Evolutionary conservation across 805 yeast genomes (phyloP).

Genomic region (Zygosaccharomyces siamensis): DNA sequence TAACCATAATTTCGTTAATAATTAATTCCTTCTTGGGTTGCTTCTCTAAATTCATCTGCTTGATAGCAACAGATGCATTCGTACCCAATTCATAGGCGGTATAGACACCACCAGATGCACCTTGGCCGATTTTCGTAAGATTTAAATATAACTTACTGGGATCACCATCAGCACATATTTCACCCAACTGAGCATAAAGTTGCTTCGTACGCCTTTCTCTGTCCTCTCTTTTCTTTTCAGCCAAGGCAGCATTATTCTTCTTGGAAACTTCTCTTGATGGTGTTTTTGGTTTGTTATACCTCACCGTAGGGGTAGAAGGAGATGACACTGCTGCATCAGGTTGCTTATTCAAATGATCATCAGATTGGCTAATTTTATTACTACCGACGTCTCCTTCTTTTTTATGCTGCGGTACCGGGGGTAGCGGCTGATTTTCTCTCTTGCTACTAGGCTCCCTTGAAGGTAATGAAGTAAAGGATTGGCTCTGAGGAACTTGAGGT

Average conservation of each 20-base stretch:
- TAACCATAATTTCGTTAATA: slow-evolving; percentile 90
- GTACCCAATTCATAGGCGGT: slow-evolving; percentile 67
- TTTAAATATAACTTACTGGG: slow-evolving; percentile 67
- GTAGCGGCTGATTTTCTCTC: slow-evolving; percentile 28
- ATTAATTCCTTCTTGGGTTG: slow-evolving; percentile 96
- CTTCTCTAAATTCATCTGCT: slow-evolving; percentile 90
- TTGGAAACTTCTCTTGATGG: slow-evolving; percentile 19
- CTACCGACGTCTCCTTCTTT: slow-evolving; percentile 2
- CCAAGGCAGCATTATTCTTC: slow-evolving; percentile 38
- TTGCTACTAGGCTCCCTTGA: slow-evolving; percentile 18
- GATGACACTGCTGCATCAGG: slow-evolving; percentile 27
- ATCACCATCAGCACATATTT: slow-evolving; percentile 80
- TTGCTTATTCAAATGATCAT: neutral
- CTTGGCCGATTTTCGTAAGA: slow-evolving; percentile 88
- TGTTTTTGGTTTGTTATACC: slow-evolving; percentile 32
- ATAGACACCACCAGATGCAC: slow-evolving; percentile 96
- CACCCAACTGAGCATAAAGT: slow-evolving; percentile 61
- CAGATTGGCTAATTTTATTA: neutral
- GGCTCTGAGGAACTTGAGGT: slow-evolving; percentile 7
- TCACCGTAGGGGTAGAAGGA: slow-evolving; percentile 40
- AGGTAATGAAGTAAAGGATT: slow-evolving; percentile 7
- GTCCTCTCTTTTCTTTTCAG: slow-evolving; percentile 72
- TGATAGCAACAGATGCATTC: slow-evolving; percentile 75
- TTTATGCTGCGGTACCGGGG: slow-evolving; percentile 17
- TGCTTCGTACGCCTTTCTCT: slow-evolving; percentile 68